A percentile compares a stretch with the other conserved stretches of the same genome.
phyloP scores from a whole-genome alignment of 2,329 filamentous ascomycete species.

The Waltergamsia citrina region DNA sequence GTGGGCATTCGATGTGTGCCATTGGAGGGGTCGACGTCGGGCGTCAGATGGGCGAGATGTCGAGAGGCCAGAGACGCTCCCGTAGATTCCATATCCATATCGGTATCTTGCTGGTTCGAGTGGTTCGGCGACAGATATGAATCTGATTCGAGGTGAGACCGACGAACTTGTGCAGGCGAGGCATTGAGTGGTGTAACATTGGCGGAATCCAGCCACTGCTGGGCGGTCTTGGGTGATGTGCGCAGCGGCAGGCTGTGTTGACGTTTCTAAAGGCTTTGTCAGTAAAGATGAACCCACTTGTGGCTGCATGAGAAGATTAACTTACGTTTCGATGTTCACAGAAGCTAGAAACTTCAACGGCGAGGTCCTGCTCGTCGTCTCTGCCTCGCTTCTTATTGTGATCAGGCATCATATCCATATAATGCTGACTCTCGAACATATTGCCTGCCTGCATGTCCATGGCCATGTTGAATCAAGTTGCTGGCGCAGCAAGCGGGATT shows the following conservation, averaged over 20 bases:
- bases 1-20: conserved; percentile 43
- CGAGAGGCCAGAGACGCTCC: conserved; percentile 6
- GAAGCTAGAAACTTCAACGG: conserved; percentile 28
- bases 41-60: conserved; percentile 1
- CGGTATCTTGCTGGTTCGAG: conserved; percentile 21
- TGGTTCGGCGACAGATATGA: conserved; percentile 13
- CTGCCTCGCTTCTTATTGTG: conserved; percentile 32
- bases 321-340: conserved; percentile 41
- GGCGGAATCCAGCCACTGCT: conserved; percentile 17
- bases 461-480: no score
- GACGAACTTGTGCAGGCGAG: conserved; percentile 15
- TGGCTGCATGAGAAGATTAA: no score
- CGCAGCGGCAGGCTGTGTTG: conserved; percentile 42
- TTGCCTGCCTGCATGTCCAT: not conserved
- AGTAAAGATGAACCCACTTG: no score
- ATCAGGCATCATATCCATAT: conserved; percentile 21
- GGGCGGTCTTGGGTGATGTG: conserved; percentile 26
- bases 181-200: conserved; percentile 29
- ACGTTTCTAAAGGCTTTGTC: conserved; percentile 33
- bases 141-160: conserved; percentile 21
- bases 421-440: conserved; percentile 27
- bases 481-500: not conserved
- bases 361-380: conserved; percentile 35
- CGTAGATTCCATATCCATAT: conserved; percentile 38
- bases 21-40: conserved; percentile 6